Evolutionary conservation across 768 basidiomycete genomes (phyloP), one percentile per base, ranked within the genome.

Genomic region (Tricholoma hemisulphureum): DNA sequence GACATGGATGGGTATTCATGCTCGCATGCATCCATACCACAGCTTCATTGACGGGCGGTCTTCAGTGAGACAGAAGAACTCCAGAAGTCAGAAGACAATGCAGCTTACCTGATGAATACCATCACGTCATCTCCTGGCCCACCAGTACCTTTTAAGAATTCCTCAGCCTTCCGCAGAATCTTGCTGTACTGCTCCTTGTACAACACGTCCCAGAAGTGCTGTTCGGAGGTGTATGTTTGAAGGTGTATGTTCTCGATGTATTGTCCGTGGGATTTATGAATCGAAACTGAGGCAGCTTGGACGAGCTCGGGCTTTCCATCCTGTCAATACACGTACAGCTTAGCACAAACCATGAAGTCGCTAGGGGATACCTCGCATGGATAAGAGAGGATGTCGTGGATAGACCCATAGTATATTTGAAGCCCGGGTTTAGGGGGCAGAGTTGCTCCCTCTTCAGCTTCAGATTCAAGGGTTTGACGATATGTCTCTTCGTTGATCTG

Each of bases 11-110:
- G 75, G 60, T 88, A 86, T 67, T 99, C 96, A 65, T 97, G 93
- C 67, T 95, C 90, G 52, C 88, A 92, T 0, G 95, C 95, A 63
- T 99, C 96, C 75, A 98, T 94, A 1, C 96, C 96, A 60, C 91
- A 93, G 62, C 94, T 95, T 61, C 28, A 29, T 20, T n/a, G 0
- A 35, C 28, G 16, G n/a, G n/a, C n/a, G n/a, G n/a, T n/a, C 32
- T 28, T n/a, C 23, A 28, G 29, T 46, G 24, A 52, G 4, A 18
- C 48, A 28, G n/a, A 43, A 32, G 8, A 28, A 31, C n/a, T 13
- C 14, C 3, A 28, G 20, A 16, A 48, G 20, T 26, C 20, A 58
- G 50, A 6, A 14, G 26, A 26, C 18, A 0, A 37, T 34, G 8
- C 5, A n/a, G 39, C 76, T 7, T 11, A 87, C 95, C 94, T 95